Conservation (phyloP, 495 filamentous ascomycete genomes). For the Staphylotrichum tortipilum region DNA sequence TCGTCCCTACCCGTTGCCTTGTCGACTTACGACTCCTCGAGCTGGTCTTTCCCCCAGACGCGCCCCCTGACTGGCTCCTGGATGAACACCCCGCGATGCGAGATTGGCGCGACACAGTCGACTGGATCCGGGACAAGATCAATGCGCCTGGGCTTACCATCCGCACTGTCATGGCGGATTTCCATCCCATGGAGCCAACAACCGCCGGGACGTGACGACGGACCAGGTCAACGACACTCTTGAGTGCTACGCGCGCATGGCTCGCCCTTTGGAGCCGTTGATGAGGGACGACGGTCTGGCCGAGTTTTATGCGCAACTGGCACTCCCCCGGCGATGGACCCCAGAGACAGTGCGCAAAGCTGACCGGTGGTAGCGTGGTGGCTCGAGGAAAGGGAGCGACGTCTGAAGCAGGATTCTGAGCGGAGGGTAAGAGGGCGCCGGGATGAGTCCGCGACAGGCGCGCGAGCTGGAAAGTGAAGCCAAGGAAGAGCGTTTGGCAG, state of each 20-base stretch:
- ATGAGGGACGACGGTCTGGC: slow-evolving; percentile 1
- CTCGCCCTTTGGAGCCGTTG: background rate
- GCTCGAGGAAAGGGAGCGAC: too few relatives aligned
- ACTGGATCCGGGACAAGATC: slow-evolving; percentile 3
- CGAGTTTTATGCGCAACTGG: background rate
- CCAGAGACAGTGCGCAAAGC: too few relatives aligned
- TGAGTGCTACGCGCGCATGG: background rate
- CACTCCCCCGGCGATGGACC: background rate
- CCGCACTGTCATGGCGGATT: slow-evolving; percentile 4
- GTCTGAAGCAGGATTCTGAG: too few relatives aligned
- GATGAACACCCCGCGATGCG: background rate
- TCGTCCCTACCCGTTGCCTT: background rate
- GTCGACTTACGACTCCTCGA: slow-evolving; percentile 3
- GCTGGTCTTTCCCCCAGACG: slow-evolving; percentile 1
- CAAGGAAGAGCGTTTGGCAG: too few relatives aligned
- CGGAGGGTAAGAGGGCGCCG: too few relatives aligned
- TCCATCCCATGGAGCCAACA: too few relatives aligned
- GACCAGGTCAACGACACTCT: background rate
- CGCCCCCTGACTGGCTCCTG: background rate
- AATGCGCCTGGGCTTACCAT: slow-evolving; percentile 3
- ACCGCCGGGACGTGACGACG: background rate
- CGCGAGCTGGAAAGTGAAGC: too few relatives aligned
- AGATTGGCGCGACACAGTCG: slow-evolving; percentile 1
- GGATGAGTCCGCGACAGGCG: too few relatives aligned
- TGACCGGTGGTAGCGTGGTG: too few relatives aligned